phyloP scores from a whole-genome alignment of 75 land plant genomes.

The Isoetes taiwanensis region DNA sequence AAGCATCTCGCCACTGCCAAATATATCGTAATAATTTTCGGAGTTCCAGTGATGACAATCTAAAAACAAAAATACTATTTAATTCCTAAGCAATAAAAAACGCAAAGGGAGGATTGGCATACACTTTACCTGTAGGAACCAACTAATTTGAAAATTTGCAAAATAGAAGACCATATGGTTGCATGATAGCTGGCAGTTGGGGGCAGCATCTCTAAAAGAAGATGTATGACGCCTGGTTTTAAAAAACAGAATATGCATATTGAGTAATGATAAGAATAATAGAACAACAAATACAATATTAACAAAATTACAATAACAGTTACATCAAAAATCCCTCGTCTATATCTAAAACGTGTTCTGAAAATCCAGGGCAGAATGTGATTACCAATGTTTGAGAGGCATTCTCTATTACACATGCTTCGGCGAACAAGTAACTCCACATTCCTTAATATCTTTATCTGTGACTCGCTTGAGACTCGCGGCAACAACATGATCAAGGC shows the following conservation, averaged over 20 bases:
- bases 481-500: too few species aligned
- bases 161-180: slow-evolving; percentile 38
- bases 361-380: too few species aligned
- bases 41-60: slow-evolving; percentile 76
- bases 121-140: slow-evolving; percentile 75
- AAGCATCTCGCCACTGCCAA: slow-evolving; percentile 33
- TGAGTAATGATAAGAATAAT: neutral
- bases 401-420: too few species aligned
- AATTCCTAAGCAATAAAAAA: neutral
- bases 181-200: slow-evolving; percentile 54
- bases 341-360: too few species aligned
- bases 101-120: neutral
- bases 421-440: too few species aligned
- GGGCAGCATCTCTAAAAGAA: slow-evolving; percentile 63
- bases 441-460: too few species aligned
- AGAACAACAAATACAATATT: neutral
- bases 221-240: slow-evolving; percentile 71
- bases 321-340: too few species aligned
- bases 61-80: slow-evolving; percentile 14
- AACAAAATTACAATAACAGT: too few species aligned
- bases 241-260: neutral
- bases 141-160: slow-evolving; percentile 75
- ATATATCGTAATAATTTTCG: slow-evolving; percentile 60
- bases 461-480: too few species aligned
- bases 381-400: too few species aligned